Base-by-base conservation (phyloP, 2,329 filamentous ascomycete species). In the Aspergillus novofumigatus region DNA sequence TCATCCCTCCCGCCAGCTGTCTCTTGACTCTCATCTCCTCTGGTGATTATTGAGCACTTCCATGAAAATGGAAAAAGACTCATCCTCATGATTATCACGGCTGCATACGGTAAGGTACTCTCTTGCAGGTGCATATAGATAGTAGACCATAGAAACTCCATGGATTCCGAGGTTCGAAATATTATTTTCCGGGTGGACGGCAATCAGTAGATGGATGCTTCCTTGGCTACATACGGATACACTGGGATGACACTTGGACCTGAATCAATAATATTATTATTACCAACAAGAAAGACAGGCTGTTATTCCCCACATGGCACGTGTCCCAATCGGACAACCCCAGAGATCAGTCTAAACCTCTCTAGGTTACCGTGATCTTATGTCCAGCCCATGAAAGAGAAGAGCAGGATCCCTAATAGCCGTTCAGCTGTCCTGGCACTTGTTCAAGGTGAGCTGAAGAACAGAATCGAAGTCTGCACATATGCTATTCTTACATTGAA, bases 1-100 rank as follows among this genome's bases (percentile, higher is more conserved):
- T 59, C 63, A 51, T 47, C 45, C 54, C 56, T 59, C 62, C 65
- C 60, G 55, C 62, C 63, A 56, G 62, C 59, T 63, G 57, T 38
- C 32, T 17, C 14, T 38, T 38, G 32, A 38, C 32, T 17, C 32
- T 35, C 5, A 0, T 38, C 14, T 38, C 32, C 32, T 38, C 14
- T 38, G 32, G 14, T 38, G 14, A 17, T 17, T 38, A 14, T 38
- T 38, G 32, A 38, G 17, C 32, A 17, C 32, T 17, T 17, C 32
- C 32, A 38, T 17, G 14, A 38, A 38, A n/a, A 17, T 7, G 32
- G 14, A 6, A n/a, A 38, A 38, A 17, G 32, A 38, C 32, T 38
- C 32, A 38, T 38, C 32, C 32, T 38, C 32, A 38, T 38, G 32
- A 38, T 38, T 38, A 38, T 17, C 6, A 17, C 5, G 32, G 14